A percentile compares a stretch with the other conserved stretches of the same genome.
Evolutionary conservation across 2,329 filamentous ascomycete genomes (phyloP).

Genomic region (Alternaria rosae): DNA sequence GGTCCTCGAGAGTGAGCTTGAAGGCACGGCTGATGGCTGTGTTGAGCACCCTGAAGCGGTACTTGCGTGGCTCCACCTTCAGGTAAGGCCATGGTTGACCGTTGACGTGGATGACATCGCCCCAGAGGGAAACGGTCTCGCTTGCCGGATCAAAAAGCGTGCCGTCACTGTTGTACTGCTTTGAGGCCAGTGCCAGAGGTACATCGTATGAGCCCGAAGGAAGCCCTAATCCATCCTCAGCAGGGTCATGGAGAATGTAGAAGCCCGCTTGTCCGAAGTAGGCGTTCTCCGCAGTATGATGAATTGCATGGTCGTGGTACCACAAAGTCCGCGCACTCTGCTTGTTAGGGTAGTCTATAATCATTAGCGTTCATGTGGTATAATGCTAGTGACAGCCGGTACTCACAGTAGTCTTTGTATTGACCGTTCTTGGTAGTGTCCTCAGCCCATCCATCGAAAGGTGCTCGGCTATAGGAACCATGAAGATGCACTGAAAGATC

Average conservation of each 20-base stretch:
- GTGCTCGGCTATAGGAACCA: conserved; percentile 58
- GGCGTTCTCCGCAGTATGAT: conserved; percentile 63
- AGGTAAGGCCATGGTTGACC: conserved; percentile 67
- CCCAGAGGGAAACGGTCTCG: conserved; percentile 61
- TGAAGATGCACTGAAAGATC: conserved; percentile 64
- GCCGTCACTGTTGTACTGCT: conserved; percentile 63
- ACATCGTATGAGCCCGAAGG: conserved; percentile 64
- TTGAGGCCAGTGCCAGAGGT: conserved; percentile 60
- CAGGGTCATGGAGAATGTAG: conserved; percentile 63
- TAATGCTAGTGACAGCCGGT: not conserved
- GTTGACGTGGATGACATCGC: conserved; percentile 67
- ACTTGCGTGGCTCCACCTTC: conserved; percentile 67
- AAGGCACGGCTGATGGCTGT: conserved; percentile 53
- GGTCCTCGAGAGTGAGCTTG: conserved; percentile 58
- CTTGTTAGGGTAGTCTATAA: conserved; percentile 62
- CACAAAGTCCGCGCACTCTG: conserved; percentile 63
- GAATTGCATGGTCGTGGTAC: conserved; percentile 59
- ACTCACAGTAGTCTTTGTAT: conserved; percentile 56
- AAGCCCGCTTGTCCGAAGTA: conserved; percentile 66
- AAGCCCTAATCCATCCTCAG: conserved; percentile 59
- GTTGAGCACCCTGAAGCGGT: conserved; percentile 64
- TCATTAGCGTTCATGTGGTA: conserved; percentile 3
- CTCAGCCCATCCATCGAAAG: conserved; percentile 64
- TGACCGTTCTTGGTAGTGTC: conserved; percentile 60
- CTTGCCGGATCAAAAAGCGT: conserved; percentile 56